These are phyloP conservation scores for Lactifluus hygrophoroides DNA, from an alignment of 768 basidiomycete species.

Conservation along the genomic window DNA sequence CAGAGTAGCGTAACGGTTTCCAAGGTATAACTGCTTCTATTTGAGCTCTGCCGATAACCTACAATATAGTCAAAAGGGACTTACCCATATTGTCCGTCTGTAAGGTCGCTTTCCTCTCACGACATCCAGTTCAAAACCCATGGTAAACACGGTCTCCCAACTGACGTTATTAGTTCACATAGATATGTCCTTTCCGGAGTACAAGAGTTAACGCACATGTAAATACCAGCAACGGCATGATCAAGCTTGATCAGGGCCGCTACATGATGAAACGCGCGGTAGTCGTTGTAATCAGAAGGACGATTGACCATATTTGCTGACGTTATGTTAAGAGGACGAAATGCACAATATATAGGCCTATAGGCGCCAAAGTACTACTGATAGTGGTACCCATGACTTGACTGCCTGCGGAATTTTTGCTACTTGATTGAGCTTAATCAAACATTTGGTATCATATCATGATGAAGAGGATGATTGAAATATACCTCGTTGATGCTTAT, in stretches of 20 bases:
- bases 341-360: too few species aligned
- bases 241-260: neutral
- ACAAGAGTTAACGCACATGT: neutral
- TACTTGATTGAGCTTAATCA: too few species aligned
- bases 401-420: too few species aligned
- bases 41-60: too few species aligned
- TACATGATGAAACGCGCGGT: neutral
- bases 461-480: too few species aligned
- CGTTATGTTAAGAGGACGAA: too few species aligned
- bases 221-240: neutral
- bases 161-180: neutral
- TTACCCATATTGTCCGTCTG: conserved; percentile 3
- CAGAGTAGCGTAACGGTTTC: neutral
- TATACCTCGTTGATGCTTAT: too few species aligned
- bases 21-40: conserved; percentile 3
- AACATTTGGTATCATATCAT: too few species aligned
- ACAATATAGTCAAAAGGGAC: neutral
- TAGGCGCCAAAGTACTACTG: too few species aligned
- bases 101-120: conserved; percentile 6
- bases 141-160: neutral
- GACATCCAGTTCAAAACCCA: neutral
- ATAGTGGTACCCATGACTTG: too few species aligned
- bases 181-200: neutral
- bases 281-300: neutral
- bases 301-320: neutral